Conservation (phyloP, 192 early-diverging fungal genomes). For the Gryganskiella cystojenkinii region DNA sequence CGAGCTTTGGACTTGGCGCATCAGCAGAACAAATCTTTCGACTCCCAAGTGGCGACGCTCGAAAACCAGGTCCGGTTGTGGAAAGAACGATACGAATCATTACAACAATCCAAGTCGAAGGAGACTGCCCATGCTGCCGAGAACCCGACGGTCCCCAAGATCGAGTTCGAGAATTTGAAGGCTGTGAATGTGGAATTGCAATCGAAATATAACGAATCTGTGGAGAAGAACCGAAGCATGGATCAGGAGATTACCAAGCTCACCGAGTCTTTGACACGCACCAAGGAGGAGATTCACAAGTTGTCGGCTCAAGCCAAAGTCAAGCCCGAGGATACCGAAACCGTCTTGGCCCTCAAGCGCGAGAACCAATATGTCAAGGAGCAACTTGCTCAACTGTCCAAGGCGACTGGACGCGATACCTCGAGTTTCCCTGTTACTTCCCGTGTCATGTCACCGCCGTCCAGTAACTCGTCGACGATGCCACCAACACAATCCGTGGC, state of each 20-base stretch:
- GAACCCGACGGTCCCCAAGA: conserved; percentile 67
- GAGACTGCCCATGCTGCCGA: conserved; percentile 63
- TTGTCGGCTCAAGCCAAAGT: conserved; percentile 59
- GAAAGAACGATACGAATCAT: conserved; percentile 77
- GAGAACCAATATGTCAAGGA: conserved; percentile 78
- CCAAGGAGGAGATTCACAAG: conserved; percentile 75
- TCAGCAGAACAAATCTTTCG: conserved; percentile 74
- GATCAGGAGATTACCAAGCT: conserved; percentile 73
- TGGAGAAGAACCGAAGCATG: conserved; percentile 68
- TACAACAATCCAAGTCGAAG: conserved; percentile 58
- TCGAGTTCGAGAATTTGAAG: conserved; percentile 66
- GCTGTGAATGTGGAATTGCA: conserved; percentile 66
- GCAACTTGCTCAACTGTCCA: conserved; percentile 69
- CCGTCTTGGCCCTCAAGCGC: conserved; percentile 70
- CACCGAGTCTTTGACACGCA: conserved; percentile 60
- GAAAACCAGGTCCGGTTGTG: conserved; percentile 75
- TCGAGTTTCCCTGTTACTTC: conserved; percentile 50
- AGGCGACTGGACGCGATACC: conserved; percentile 62
- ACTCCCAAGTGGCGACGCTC: conserved; percentile 66
- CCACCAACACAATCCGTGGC: conserved; percentile 3
- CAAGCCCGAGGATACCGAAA: conserved; percentile 71
- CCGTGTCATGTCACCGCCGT: conserved; percentile 16
- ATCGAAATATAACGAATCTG: conserved; percentile 70
- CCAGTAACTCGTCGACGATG: conserved; percentile 16
- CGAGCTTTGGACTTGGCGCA: conserved; percentile 73